phyloP scores from a whole-genome alignment of 2,329 filamentous ascomycete species.

The Talaromyces sp. region DNA sequence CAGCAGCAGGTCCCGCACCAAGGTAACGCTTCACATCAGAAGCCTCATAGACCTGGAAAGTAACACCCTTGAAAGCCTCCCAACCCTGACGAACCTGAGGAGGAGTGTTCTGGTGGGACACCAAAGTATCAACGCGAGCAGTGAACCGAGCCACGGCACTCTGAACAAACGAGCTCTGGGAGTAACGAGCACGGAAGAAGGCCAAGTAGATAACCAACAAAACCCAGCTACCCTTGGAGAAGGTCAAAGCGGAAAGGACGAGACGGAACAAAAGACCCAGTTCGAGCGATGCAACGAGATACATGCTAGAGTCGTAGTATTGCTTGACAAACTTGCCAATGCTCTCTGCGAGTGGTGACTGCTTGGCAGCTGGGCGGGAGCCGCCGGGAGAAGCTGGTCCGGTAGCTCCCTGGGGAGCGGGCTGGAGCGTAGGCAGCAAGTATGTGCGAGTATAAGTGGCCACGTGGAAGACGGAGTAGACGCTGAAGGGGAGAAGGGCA shows the following conservation, averaged over 20 bases:
- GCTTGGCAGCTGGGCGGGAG: conserved; percentile 47
- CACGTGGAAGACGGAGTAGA: conserved; percentile 98
- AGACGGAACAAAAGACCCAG: conserved; percentile 84
- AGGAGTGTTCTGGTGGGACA: conserved; percentile 83
- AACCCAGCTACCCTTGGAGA: conserved; percentile 89
- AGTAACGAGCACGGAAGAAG: conserved; percentile 86
- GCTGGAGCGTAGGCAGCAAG: conserved; percentile 81
- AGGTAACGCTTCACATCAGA: conserved; percentile 77
- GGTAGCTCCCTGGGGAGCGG: conserved; percentile 52
- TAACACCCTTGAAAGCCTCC: conserved; percentile 71
- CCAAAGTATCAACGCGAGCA: conserved; percentile 73
- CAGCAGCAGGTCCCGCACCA: conserved; percentile 45
- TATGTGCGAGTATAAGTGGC: conserved; percentile 94
- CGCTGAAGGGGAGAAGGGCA: conserved; percentile 87
- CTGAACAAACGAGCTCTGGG: conserved; percentile 92
- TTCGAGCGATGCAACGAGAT: conserved; percentile 83
- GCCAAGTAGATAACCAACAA: conserved; percentile 80
- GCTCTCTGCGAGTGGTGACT: conserved; percentile 69
- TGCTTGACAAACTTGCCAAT: conserved; percentile 95
- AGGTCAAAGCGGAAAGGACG: conserved; percentile 75
- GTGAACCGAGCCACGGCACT: conserved; percentile 70
- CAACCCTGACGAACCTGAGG: conserved; percentile 76
- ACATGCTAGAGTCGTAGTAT: conserved; percentile 97
- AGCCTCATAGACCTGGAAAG: conserved; percentile 71
- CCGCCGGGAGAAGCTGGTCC: conserved; percentile 56